phyloP scores from a whole-genome alignment of 805 yeast genomes.

The Starmerella potacharoeniae region DNA sequence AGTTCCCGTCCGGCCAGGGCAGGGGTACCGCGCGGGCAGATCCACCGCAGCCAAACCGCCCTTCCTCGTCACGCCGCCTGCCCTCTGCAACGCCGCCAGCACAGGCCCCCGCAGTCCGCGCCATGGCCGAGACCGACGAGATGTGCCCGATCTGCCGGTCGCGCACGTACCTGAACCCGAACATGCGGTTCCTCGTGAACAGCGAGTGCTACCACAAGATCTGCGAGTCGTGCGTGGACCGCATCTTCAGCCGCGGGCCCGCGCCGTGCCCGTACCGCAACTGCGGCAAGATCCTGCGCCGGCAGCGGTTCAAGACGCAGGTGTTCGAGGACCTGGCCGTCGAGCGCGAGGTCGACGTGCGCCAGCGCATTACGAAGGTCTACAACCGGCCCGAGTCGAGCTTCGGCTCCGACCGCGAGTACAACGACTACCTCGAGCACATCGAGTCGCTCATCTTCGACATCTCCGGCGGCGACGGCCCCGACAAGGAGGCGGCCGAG shows the following conservation, averaged over 20 bases:
- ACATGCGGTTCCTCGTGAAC: constrained; percentile 80
- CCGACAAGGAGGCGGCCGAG: constrained; percentile 53
- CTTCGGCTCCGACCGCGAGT: constrained; percentile 48
- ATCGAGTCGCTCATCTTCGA: constrained; percentile 74
- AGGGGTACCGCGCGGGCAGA: neutral
- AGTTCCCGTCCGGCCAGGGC: neutral
- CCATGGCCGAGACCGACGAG: constrained; percentile 33
- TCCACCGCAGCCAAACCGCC: neutral
- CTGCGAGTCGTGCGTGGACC: constrained; percentile 90
- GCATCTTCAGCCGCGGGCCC: constrained; percentile 89
- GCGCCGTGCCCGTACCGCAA: constrained; percentile 92
- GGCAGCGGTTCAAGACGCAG: constrained; percentile 83
- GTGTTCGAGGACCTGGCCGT: constrained; percentile 82
- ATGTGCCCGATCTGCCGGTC: constrained; percentile 98
- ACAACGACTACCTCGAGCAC: constrained; percentile 69
- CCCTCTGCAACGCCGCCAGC: neutral
- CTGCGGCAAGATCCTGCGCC: constrained; percentile 77
- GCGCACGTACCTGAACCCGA: constrained; percentile 85
- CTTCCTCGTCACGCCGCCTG: neutral
- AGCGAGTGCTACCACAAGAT: constrained; percentile 98
- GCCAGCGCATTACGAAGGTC: constrained; percentile 63
- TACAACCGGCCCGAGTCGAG: constrained; percentile 74
- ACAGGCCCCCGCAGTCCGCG: too few relatives aligned
- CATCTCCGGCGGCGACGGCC: constrained; percentile 56
- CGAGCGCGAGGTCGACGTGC: constrained; percentile 84